phyloP scores from a whole-genome alignment of 192 early-diverging fungal species.

The Coemansia sp. region DNA sequence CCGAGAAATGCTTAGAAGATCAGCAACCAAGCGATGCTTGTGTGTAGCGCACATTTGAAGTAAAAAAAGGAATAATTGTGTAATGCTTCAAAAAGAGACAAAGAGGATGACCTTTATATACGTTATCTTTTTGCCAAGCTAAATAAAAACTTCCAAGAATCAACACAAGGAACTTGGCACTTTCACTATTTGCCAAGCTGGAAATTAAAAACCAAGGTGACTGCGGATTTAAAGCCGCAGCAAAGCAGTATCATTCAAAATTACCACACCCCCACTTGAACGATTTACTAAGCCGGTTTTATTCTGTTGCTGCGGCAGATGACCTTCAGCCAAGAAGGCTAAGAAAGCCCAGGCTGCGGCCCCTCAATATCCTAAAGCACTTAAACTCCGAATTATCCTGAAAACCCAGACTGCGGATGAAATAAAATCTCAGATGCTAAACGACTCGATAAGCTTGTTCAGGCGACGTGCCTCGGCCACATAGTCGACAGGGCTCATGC shows the following conservation, averaged over 20 bases:
- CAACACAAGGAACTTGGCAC: not conserved
- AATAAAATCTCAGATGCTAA: not conserved
- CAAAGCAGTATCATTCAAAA: not conserved
- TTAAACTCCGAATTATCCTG: not conserved
- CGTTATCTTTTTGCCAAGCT: not conserved
- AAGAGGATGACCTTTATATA: slow-evolving; percentile 1
- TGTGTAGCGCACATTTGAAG: slow-evolving; percentile 9
- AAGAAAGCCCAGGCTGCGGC: not conserved
- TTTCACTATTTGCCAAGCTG: not conserved
- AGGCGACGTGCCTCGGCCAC: slow-evolving; percentile 57
- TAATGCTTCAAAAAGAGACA: slow-evolving; percentile 4
- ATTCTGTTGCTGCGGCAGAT: not conserved
- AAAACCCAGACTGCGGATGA: slow-evolving; percentile 1
- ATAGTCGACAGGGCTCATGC: slow-evolving; percentile 58
- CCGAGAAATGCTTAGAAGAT: slow-evolving; percentile 20
- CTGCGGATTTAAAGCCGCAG: slow-evolving; percentile 7
- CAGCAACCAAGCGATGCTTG: slow-evolving; percentile 19
- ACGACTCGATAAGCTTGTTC: slow-evolving; percentile 47
- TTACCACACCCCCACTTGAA: too few relatives aligned
- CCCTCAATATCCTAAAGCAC: slow-evolving; percentile 1
- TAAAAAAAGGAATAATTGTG: not conserved
- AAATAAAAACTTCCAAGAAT: not conserved
- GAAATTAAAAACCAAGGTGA: slow-evolving; percentile 10
- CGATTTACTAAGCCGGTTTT: not conserved
- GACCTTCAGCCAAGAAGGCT: not conserved